Evolutionary conservation across 2,329 filamentous ascomycete species (phyloP).

Genomic region (Fusarium illudens): DNA sequence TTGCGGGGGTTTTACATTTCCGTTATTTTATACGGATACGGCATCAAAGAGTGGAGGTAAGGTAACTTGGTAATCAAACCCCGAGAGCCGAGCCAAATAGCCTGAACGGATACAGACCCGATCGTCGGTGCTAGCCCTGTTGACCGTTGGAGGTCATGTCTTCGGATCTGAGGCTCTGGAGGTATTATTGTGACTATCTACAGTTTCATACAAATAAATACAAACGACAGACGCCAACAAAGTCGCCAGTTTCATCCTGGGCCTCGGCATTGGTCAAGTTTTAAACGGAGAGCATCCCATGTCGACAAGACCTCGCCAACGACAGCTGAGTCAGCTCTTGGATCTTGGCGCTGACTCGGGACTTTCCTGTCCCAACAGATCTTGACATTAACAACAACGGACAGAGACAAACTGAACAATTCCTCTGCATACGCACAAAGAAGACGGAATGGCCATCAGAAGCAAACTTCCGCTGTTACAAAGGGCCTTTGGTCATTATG

Average conservation of each 20-base stretch:
- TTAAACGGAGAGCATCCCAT: not conserved
- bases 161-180: not conserved
- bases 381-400: not conserved
- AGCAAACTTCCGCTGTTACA: not conserved
- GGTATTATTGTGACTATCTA: not conserved
- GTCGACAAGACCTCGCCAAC: not conserved
- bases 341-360: not conserved
- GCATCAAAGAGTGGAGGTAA: not conserved
- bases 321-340: not conserved
- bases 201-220: not conserved
- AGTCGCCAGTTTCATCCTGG: not conserved
- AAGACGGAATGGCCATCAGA: too few relatives aligned
- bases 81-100: constrained; percentile 1
- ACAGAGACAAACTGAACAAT: not conserved
- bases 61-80: too few relatives aligned
- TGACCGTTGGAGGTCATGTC: not conserved
- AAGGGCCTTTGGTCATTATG: not conserved
- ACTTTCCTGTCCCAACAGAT: not conserved
- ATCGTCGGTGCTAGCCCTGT: not conserved
- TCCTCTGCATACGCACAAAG: not conserved
- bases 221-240: not conserved
- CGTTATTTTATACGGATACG: not conserved
- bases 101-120: not conserved
- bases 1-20: not conserved
- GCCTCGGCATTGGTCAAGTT: not conserved